Conservation (phyloP, 768 basidiomycete species). For the Boletus sp. region DNA sequence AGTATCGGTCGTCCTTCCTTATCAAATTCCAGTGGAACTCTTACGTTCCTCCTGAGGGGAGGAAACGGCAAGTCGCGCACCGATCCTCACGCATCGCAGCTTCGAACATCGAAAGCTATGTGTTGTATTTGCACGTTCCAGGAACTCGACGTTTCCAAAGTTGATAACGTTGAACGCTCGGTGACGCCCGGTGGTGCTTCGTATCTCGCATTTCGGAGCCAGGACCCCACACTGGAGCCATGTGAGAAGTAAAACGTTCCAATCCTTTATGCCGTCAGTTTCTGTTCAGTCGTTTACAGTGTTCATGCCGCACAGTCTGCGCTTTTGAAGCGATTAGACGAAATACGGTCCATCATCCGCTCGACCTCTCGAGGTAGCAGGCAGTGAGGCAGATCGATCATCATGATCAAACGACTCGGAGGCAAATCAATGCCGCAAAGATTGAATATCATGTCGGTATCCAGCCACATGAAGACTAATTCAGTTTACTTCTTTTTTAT, state of each 20-base stretch:
- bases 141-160: too few relatives aligned
- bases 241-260: too few relatives aligned
- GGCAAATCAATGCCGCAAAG: neutral
- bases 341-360: neutral
- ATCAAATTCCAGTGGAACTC: too few relatives aligned
- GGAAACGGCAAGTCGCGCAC: neutral
- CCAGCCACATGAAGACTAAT: neutral
- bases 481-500: too few relatives aligned
- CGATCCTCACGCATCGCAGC: neutral
- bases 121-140: neutral
- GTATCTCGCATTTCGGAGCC: neutral
- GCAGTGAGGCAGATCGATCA: neutral
- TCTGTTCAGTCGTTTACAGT: neutral
- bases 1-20: too few relatives aligned
- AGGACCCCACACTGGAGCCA: neutral
- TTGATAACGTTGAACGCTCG: too few relatives aligned
- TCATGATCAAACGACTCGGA: too few relatives aligned
- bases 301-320: neutral
- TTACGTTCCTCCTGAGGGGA: too few relatives aligned
- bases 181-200: too few relatives aligned
- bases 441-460: neutral
- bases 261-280: too few relatives aligned
- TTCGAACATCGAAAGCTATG: neutral
- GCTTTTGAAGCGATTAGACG: neutral
- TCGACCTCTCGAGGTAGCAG: neutral